Evolutionary conservation across 164 flowering plant species (phyloP).

Genomic region (Akebia trifoliata): DNA sequence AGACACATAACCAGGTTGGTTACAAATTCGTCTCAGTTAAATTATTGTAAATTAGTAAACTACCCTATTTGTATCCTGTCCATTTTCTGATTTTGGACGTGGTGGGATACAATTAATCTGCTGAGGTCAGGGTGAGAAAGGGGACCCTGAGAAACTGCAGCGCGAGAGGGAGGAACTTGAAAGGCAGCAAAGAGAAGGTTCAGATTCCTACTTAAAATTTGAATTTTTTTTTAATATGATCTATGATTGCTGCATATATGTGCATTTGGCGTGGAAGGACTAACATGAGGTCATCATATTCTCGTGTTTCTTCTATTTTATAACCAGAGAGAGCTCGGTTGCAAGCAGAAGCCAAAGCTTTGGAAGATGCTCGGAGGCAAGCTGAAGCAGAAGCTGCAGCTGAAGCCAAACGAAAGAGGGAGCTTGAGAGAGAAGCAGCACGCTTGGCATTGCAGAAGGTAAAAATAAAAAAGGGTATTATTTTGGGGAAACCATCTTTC

Average conservation of each 20-base stretch:
- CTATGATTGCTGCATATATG: neutral
- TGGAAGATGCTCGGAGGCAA: conserved; percentile 71
- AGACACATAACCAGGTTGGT: conserved; percentile 63
- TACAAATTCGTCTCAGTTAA: neutral
- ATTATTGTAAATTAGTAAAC: neutral
- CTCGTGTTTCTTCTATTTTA: neutral
- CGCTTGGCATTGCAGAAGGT: conserved; percentile 78
- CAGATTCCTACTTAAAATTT: neutral
- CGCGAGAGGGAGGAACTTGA: conserved; percentile 77
- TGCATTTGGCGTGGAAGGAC: neutral
- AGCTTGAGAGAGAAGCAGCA: conserved; percentile 88
- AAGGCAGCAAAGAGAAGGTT: conserved; percentile 65
- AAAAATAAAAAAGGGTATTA: too few relatives aligned
- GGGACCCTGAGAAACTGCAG: conserved; percentile 69
- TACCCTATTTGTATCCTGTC: too few relatives aligned
- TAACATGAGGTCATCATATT: neutral
- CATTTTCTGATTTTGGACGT: neutral
- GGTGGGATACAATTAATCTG: conserved; percentile 10
- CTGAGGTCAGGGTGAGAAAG: conserved; percentile 52
- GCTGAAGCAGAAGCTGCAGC: conserved; percentile 51
- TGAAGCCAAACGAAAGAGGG: conserved; percentile 67
- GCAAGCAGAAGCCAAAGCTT: conserved; percentile 88
- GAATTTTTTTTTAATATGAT: neutral
- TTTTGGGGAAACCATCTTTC: too few relatives aligned
- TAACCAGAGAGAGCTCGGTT: conserved; percentile 71